phyloP scores from a whole-genome alignment of 176 grass and related monocot genomes.

The maize (Zea mays) region DNA sequence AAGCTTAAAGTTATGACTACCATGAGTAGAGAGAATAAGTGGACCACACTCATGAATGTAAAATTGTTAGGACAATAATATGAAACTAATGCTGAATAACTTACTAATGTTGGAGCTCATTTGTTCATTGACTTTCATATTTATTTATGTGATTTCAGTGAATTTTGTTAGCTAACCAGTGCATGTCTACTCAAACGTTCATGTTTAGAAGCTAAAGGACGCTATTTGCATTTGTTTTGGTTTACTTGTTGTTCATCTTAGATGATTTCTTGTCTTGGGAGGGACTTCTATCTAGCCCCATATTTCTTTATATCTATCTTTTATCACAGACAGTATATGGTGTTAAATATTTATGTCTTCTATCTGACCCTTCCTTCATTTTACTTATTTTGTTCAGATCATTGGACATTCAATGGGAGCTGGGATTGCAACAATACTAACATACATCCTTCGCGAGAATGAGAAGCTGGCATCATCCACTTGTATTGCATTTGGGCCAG shows the following conservation, averaged over 20 bases:
- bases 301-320: no score
- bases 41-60: neutral
- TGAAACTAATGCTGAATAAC: neutral
- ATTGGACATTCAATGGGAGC: slow-evolving; percentile 97
- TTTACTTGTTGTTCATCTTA: neutral
- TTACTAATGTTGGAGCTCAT: neutral
- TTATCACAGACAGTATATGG: no score
- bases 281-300: no score
- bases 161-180: neutral
- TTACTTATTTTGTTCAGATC: slow-evolving; percentile 64
- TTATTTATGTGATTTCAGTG: neutral
- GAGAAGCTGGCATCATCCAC: slow-evolving; percentile 67
- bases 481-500: slow-evolving; percentile 94
- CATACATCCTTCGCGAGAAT: slow-evolving; percentile 87
- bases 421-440: slow-evolving; percentile 72
- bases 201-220: neutral
- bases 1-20: neutral
- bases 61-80: neutral
- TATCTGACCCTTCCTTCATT: neutral
- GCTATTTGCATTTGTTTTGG: neutral
- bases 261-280: no score
- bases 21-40: slow-evolving; percentile 5
- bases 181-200: neutral
- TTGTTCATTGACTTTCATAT: slow-evolving; percentile 1
- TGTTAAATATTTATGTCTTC: no score